Base-by-base conservation (phyloP, 148 eudicot genomes). In the Heliamphora exappendiculata region DNA sequence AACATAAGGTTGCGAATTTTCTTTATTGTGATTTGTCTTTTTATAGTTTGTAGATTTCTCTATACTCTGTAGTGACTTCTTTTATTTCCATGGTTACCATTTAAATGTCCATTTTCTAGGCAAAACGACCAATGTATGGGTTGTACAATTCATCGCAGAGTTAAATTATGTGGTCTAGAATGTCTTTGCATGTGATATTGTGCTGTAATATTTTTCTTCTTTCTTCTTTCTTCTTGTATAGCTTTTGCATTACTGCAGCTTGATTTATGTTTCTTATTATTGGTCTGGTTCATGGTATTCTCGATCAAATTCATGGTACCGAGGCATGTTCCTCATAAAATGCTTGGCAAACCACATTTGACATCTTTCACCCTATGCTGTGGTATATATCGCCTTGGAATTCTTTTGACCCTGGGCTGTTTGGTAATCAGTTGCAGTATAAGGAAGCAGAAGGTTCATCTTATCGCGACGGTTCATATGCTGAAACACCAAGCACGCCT, bases 361-460 rank as follows among this genome's bases (percentile, higher is more conserved):
- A 75, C 42, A 57, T 66, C 59, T 74, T n/a, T n/a, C n/a, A n/a
- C n/a, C n/a, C n/a, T n/a, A n/a, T n/a, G n/a, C n/a, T n/a, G n/a
- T n/a, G n/a, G n/a, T n/a, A n/a, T n/a, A n/a, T n/a, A n/a, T n/a
- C n/a, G n/a, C n/a, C n/a, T n/a, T n/a, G n/a, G n/a, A n/a, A n/a
- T n/a, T n/a, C n/a, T 60, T 29, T 41, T 58, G 13, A 7, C 24
- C 34, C 2, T 76, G 44, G 14, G 72, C 36, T 70, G 63, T 71
- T 67, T 67, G 16, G 60, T 49, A 16, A 72, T 80, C 80, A 95
- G 98, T 81, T 92, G 87, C 98, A 92, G 82, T 79, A 90, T 80
- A 91, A 94, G 91, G 93, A 92, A 78, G 85, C 97, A 42, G 97
- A 92, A 81, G 92, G 96, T 51, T 86, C 97, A 80, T 92, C 96